Base-by-base conservation (phyloP, 2,329 filamentous ascomycete genomes). In the Apiospora koreana region DNA sequence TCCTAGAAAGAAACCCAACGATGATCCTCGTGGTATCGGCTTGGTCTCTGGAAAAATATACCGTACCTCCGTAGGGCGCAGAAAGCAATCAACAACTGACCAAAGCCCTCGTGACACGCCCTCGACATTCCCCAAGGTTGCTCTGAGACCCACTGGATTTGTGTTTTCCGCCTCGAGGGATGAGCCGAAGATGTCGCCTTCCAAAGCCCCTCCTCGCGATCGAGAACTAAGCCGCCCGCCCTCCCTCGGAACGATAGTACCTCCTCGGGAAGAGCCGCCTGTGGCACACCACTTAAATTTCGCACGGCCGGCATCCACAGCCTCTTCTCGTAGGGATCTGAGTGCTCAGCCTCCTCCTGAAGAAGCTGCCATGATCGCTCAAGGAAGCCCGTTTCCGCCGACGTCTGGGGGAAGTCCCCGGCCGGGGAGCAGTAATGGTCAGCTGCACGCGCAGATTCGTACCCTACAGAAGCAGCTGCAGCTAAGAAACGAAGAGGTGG, bases 371-470 rank as follows among this genome's bases (percentile, higher is more conserved):
- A 25, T 45, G 41, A 68, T 58, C 58, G 43, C 45, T 23, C 28
- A 42, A 7, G 31, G 35, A 23, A 69, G 25, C 25, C 70, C 43
- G 21, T n/a, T 68, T 16, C 65, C 14, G 62, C 65, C 14, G 62
- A 23, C 16, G n/a, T 25, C 54, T 23, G 62, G 21, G 54, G 65
- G 5, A 66, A 67, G 23, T 62, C 74, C 75, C 45, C 74, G 75
- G 38, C 70, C 75, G 14, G 71, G 75, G 14, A 78, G 78, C 42
- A 78, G 79, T 2, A 81, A 76, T 41, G 78, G 80, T 1, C 71
- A 81, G 3, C 78, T 89, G 3, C 83, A 88, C 73, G 77, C 79
- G 0, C 86, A 87, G 73, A 84, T 89, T 18, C 81, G 83, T 21
- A 81, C 73, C 28, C 81, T 91, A 9, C 85, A 87, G 73, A 80